A percentile compares a stretch with the other conserved stretches of the same genome.
Evolutionary conservation across 2,329 filamentous ascomycete genomes (phyloP).

Genomic region (Coniochaeta sp.): DNA sequence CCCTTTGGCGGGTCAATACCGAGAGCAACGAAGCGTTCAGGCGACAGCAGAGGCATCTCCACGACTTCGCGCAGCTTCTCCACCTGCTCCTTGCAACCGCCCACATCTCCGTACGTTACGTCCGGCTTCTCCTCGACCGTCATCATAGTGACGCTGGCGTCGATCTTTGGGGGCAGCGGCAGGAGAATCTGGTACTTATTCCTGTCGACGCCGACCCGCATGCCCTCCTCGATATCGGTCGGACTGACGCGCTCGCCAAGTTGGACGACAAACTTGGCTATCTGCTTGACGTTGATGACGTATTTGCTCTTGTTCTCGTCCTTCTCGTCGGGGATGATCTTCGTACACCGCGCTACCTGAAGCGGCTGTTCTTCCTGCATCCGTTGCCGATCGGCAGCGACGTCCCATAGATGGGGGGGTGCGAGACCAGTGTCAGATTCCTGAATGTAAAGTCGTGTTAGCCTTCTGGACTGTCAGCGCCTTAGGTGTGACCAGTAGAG

Average conservation of each 20-base stretch:
- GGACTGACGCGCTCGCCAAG: slow-evolving; percentile 94
- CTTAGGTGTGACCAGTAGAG: no score
- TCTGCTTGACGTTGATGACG: slow-evolving; percentile 99
- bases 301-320: slow-evolving; percentile 99
- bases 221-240: slow-evolving; percentile 98
- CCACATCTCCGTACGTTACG: slow-evolving; percentile 97
- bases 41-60: slow-evolving; percentile 94
- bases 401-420: slow-evolving; percentile 97
- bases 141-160: slow-evolving; percentile 99
- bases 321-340: slow-evolving; percentile 97
- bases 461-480: slow-evolving; percentile 9
- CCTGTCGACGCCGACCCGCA: slow-evolving; percentile 95
- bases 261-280: slow-evolving; percentile 98
- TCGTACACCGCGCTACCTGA: slow-evolving; percentile 95
- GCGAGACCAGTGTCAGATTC: slow-evolving; percentile 98
- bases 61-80: slow-evolving; percentile 98
- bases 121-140: slow-evolving; percentile 99
- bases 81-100: slow-evolving; percentile 98
- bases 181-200: slow-evolving; percentile 99
- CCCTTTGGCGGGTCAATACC: slow-evolving; percentile 98
- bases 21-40: slow-evolving; percentile 96
- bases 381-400: slow-evolving; percentile 93
- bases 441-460: slow-evolving; percentile 36
- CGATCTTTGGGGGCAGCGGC: slow-evolving; percentile 94
- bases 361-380: slow-evolving; percentile 98